Percentiles rank a stretch among this genome's conserved stretches.
Evolutionary conservation across 2,329 filamentous ascomycete species (phyloP).

Genomic region (Fusarium chaquense): DNA sequence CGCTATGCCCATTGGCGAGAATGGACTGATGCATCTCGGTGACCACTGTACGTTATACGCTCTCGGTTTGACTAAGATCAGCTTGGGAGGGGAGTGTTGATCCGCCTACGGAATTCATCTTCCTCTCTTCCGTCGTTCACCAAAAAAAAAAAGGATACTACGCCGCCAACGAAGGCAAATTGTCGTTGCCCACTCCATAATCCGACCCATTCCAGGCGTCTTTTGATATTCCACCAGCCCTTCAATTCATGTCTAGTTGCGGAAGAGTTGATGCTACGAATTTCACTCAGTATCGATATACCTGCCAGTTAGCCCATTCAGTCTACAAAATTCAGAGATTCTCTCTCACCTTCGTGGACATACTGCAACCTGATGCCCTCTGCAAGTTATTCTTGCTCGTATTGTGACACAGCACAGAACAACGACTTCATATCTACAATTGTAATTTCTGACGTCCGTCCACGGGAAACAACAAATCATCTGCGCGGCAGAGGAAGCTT

Average conservation of each 20-base stretch:
- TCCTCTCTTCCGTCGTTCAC: conserved; percentile 10
- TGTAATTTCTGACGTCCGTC: background rate
- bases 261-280: background rate
- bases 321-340: conserved; percentile 23
- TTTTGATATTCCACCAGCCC: conserved; percentile 27
- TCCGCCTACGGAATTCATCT: conserved; percentile 21
- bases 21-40: conserved; percentile 24
- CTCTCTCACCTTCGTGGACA: background rate
- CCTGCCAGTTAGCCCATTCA: background rate
- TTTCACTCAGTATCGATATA: background rate
- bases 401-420: conserved; percentile 4
- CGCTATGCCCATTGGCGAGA: conserved; percentile 1
- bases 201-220: background rate
- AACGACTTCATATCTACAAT: background rate
- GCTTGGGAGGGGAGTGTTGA: background rate
- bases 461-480: background rate
- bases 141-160: conserved; percentile 3
- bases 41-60: background rate
- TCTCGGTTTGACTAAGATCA: conserved; percentile 3
- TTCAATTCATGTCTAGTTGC: background rate
- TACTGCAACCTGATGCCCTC: conserved; percentile 20
- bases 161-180: background rate
- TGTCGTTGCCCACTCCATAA: conserved; percentile 25
- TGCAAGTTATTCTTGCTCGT: conserved; percentile 36
- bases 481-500: background rate